phyloP scores from a whole-genome alignment of 1,284 basidiomycete species.

The Cerioporus squamosus region DNA sequence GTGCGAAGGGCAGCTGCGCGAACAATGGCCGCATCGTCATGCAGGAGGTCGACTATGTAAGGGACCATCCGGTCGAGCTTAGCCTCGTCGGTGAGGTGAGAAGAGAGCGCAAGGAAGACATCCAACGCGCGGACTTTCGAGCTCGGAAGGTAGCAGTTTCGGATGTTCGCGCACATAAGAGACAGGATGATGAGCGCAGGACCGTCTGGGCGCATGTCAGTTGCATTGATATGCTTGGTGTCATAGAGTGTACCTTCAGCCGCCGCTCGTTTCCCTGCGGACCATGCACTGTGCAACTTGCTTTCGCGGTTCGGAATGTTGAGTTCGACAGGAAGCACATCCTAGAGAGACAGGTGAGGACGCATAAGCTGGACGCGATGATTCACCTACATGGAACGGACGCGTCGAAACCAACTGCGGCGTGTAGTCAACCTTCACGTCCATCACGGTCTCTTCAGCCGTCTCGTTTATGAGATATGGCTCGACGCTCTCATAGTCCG shows the following conservation, averaged over 20 bases:
- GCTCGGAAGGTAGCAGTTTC: slow-evolving; percentile 87
- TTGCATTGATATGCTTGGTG: neutral
- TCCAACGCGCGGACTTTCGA: slow-evolving; percentile 89
- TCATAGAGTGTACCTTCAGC: slow-evolving; percentile 55
- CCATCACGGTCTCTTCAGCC: slow-evolving; percentile 50
- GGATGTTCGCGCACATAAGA: slow-evolving; percentile 87
- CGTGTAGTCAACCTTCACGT: slow-evolving; percentile 58
- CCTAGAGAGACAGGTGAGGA: slow-evolving; percentile 43
- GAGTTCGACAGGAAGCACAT: slow-evolving; percentile 77
- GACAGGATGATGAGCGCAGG: slow-evolving; percentile 83
- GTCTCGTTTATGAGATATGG: slow-evolving; percentile 63
- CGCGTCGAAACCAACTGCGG: slow-evolving; percentile 45
- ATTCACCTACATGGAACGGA: slow-evolving; percentile 60
- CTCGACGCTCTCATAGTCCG: slow-evolving; percentile 80
- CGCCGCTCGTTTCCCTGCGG: slow-evolving; percentile 55
- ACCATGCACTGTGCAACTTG: slow-evolving; percentile 46
- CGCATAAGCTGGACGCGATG: too few relatives aligned
- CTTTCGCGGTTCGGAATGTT: slow-evolving; percentile 75
- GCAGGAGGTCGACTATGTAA: slow-evolving; percentile 87
- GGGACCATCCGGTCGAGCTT: slow-evolving; percentile 95
- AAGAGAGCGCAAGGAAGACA: slow-evolving; percentile 83
- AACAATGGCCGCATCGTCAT: slow-evolving; percentile 85
- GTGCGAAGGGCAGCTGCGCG: slow-evolving; percentile 81
- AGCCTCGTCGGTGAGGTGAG: slow-evolving; percentile 91
- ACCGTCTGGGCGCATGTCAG: slow-evolving; percentile 57